Evolutionary conservation across 2,329 filamentous ascomycete species (phyloP).

Genomic region (Aspergillus novofumigatus): DNA sequence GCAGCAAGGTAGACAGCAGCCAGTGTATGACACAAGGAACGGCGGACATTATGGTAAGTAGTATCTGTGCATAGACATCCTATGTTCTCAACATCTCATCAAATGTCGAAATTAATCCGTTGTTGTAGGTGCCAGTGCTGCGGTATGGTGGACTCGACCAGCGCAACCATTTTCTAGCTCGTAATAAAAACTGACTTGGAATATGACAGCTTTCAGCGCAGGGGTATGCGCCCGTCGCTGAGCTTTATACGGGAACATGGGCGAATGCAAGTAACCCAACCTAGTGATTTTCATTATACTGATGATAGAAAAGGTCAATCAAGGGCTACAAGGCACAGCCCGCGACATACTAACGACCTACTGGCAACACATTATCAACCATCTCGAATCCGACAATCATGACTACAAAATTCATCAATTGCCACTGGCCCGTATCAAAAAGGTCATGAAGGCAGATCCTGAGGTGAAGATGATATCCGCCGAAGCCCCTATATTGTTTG

Average conservation of each 20-base stretch:
- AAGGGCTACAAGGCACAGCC: constrained; percentile 86
- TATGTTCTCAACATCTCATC: background rate
- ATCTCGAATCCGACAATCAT: constrained; percentile 89
- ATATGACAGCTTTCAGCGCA: constrained; percentile 69
- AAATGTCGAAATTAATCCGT: constrained; percentile 7
- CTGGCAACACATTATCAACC: constrained; percentile 97
- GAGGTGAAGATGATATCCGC: constrained; percentile 99
- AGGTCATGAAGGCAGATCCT: constrained; percentile 99
- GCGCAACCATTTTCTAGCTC: background rate
- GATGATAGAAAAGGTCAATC: constrained; percentile 67
- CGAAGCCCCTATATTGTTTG: constrained; percentile 94
- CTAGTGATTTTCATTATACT: background rate
- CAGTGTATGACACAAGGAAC: constrained; percentile 68
- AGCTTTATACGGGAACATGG: constrained; percentile 92
- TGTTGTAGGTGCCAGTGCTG: constrained; percentile 60
- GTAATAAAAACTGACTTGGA: constrained; percentile 8
- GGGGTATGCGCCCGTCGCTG: constrained; percentile 81
- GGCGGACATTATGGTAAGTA: constrained; percentile 72
- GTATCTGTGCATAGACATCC: background rate
- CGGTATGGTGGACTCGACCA: constrained; percentile 48
- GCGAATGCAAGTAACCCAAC: constrained; percentile 66
- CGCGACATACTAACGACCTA: constrained; percentile 98
- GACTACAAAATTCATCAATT: constrained; percentile 99
- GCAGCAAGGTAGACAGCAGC: constrained; percentile 58
- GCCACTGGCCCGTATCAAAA: constrained; percentile 97